phyloP scores from a whole-genome alignment of 257 asterid genomes.

The Ligustrum vulgare region DNA sequence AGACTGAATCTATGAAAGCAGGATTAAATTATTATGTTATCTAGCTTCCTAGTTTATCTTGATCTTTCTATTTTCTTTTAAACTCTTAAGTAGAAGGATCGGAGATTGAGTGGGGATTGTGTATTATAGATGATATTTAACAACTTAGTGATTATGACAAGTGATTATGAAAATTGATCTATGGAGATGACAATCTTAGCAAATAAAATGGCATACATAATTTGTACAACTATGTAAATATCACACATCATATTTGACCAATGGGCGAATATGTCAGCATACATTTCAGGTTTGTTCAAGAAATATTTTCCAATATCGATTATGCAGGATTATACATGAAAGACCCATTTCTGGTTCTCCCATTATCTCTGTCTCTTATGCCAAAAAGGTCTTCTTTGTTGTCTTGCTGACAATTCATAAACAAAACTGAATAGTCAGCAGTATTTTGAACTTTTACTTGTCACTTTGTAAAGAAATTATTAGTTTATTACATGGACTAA shows the following conservation, averaged over 20 bases:
- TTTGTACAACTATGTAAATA: neutral
- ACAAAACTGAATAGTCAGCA: neutral
- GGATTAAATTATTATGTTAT: neutral
- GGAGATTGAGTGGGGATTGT: neutral
- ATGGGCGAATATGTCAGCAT: too few relatives aligned
- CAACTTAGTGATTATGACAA: neutral
- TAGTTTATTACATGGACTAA: neutral
- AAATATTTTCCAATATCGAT: too few relatives aligned
- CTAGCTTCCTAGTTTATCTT: neutral
- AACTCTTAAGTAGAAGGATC: neutral
- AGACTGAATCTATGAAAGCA: too few relatives aligned
- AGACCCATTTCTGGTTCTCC: too few relatives aligned
- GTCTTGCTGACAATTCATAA: neutral
- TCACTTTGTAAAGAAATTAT: neutral
- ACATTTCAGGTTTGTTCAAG: too few relatives aligned
- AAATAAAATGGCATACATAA: too few relatives aligned
- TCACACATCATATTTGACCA: neutral
- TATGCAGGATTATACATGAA: too few relatives aligned
- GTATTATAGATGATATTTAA: neutral
- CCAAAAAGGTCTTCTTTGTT: neutral
- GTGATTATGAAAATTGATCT: neutral
- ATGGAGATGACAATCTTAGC: neutral
- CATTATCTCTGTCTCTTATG: too few relatives aligned
- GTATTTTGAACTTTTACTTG: neutral
- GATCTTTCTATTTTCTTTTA: neutral